phyloP scores from a whole-genome alignment of 208 protist species.

The Acanthamoeba lenticulata region DNA sequence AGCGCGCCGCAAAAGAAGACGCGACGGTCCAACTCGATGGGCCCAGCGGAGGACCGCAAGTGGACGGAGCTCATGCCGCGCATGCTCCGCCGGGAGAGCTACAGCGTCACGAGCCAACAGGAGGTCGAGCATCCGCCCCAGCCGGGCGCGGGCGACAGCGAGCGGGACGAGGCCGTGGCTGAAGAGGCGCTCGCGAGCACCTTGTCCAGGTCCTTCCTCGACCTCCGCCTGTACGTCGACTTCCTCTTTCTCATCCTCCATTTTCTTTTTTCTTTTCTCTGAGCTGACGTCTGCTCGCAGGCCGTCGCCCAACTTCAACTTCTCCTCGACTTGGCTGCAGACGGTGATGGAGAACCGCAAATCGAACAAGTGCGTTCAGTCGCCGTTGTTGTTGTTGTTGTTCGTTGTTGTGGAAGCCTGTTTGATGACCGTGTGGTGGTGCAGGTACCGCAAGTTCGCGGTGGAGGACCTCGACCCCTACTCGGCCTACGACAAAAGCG shows the following conservation, averaged over 20 bases:
- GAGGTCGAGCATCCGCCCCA: background rate
- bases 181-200: background rate
- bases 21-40: constrained; percentile 14
- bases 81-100: background rate
- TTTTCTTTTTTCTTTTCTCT: background rate
- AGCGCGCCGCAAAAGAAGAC: background rate
- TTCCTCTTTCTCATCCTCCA: background rate
- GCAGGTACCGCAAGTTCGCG: background rate
- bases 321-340: constrained; percentile 2
- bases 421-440: background rate
- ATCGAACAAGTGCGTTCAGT: constrained; percentile 20
- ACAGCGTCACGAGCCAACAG: background rate
- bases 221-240: background rate
- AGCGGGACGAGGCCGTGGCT: background rate
- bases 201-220: background rate
- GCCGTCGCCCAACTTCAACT: background rate
- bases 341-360: constrained; percentile 33
- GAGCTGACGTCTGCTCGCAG: background rate
- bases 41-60: background rate
- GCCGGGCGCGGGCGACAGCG: background rate
- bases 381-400: background rate
- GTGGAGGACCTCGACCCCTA: background rate
- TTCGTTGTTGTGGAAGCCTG: background rate
- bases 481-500: background rate
- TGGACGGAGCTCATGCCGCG: background rate